Percentiles rank a stretch among this genome's conserved stretches.
These are phyloP conservation scores for Fusarium clavum DNA, from an alignment of 2,329 filamentous ascomycete genomes.

Conservation along the genomic window DNA sequence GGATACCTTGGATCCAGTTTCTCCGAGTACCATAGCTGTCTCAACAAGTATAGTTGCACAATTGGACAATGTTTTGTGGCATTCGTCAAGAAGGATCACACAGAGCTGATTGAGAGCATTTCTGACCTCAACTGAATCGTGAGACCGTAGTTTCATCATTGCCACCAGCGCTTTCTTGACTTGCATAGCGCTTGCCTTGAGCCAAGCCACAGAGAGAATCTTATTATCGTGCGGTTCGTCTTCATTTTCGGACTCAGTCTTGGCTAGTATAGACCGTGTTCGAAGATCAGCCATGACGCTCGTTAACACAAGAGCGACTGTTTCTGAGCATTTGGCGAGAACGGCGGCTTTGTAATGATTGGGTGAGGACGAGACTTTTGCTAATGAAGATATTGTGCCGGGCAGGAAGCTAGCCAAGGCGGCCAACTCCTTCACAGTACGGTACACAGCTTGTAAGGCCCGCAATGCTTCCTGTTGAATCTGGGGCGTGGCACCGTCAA, in stretches of 20 bases:
- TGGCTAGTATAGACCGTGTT: constrained; percentile 59
- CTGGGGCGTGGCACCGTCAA: constrained; percentile 70
- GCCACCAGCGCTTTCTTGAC: constrained; percentile 85
- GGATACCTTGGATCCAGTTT: constrained; percentile 57
- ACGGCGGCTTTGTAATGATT: constrained; percentile 68
- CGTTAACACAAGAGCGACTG: constrained; percentile 66
- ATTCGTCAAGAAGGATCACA: constrained; percentile 80
- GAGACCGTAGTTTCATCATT: constrained; percentile 78
- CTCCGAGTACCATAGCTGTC: constrained; percentile 77
- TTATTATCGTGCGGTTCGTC: constrained; percentile 47
- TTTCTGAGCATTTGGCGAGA: constrained; percentile 70
- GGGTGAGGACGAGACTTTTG: constrained; percentile 78
- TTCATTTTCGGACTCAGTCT: constrained; percentile 46
- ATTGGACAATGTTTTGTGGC: constrained; percentile 76
- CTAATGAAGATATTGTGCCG: constrained; percentile 84
- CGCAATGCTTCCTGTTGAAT: constrained; percentile 77
- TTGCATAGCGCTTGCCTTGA: constrained; percentile 82
- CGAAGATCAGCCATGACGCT: constrained; percentile 69
- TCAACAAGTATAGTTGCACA: constrained; percentile 81
- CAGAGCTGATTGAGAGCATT: constrained; percentile 77
- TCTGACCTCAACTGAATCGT: constrained; percentile 76
- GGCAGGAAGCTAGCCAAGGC: constrained; percentile 88
- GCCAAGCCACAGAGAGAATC: constrained; percentile 70
- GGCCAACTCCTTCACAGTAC: constrained; percentile 75
- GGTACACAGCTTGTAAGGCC: constrained; percentile 71